These are phyloP conservation scores for Triticum urartu DNA, from an alignment of 176 grass and related monocot genomes.

Conservation along the genomic window DNA sequence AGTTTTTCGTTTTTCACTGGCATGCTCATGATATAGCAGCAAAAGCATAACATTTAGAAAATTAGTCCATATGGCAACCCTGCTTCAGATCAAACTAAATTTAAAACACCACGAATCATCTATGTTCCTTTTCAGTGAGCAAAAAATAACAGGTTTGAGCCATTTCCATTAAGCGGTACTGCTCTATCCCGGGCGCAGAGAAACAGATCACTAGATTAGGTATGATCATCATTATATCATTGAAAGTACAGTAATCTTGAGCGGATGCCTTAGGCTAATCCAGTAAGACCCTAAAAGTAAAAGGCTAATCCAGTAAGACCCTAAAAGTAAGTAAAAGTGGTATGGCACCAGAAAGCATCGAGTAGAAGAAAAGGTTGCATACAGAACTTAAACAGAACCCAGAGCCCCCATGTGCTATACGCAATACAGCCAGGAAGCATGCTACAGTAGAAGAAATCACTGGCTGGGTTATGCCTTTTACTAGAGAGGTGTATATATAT, in stretches of 20 bases:
- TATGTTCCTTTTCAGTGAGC: neutral
- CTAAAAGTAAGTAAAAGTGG: neutral
- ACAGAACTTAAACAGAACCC: neutral
- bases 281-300: neutral
- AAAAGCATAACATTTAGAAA: neutral
- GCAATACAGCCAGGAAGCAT: neutral
- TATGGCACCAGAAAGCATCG: neutral
- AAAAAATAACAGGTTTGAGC: too few relatives aligned
- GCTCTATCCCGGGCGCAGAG: too few relatives aligned
- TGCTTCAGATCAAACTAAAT: neutral
- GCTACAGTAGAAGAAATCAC: neutral
- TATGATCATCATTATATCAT: too few relatives aligned
- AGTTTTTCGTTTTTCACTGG: neutral
- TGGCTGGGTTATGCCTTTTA: neutral
- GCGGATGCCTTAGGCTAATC: too few relatives aligned
- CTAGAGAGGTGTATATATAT: slow-evolving; percentile 8
- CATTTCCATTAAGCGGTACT: neutral
- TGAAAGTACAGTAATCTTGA: too few relatives aligned
- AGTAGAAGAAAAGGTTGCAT: neutral
- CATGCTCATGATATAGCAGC: neutral
- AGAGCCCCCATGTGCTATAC: neutral
- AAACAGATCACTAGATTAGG: too few relatives aligned
- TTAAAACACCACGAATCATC: too few relatives aligned
- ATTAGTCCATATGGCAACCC: too few relatives aligned
- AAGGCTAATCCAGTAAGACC: neutral